Base-by-base conservation (phyloP, 1,284 basidiomycete genomes). In the Irpex lacteus region DNA sequence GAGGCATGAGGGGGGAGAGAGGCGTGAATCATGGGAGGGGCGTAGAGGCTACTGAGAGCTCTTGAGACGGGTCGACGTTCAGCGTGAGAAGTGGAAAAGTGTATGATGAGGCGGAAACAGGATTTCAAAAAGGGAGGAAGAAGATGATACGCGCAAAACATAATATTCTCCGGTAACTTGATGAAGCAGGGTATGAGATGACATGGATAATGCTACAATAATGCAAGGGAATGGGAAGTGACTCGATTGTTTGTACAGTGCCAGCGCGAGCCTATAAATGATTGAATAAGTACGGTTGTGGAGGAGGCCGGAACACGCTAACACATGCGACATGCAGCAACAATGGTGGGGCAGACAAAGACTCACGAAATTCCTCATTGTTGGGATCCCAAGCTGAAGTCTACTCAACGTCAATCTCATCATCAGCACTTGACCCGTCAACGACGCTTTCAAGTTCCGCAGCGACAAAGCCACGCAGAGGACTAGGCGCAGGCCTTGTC, bases 401-500 rank as follows among this genome's bases (percentile, higher is more conserved):
- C 54, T 56, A 56, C 34, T 56, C 54, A 56, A 56, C 13, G 54
- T 56, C 21, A 8, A 56, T 36, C 26, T 56, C 54, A 56, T 34
- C 19, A 36, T 56, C 54, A 36, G 54, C 54, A 56, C 19, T 19
- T 13, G 9, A 9, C 52, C 19, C 52, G 9, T 53, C n/a, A 19
- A 53, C 15, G 52, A n/a, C 19, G 21, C 21, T 19, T 53, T 53
- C 52, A 26, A 9, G 52, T n/a, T 21, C 19, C 54, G 19, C 54
- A 52, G 8, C 40, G 40, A 44, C 19, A 36, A 26, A 56, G 26
- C 21, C 21, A 8, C 59, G 70, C 61, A 81, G 68, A 13, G 67
- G 56, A 19, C 79, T 76, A 58, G 62, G 70, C 61, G 68, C 65
- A 59, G 71, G 13, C 66, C 69, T 49, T 61, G 11, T 26, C 38